phyloP scores from a whole-genome alignment of 805 yeast species.

The Millerago galiae region DNA sequence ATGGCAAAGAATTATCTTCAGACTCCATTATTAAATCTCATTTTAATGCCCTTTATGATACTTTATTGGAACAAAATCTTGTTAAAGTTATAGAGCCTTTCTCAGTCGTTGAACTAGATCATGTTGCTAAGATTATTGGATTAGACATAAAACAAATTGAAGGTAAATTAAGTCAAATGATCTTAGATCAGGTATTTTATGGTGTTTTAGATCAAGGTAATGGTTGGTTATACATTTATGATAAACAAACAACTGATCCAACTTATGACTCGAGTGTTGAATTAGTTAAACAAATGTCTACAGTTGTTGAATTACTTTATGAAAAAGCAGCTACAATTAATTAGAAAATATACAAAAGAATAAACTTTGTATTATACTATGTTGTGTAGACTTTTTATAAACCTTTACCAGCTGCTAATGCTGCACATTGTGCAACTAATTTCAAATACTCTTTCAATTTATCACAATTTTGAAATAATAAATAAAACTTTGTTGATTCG shows the following conservation, averaged over 20 bases:
- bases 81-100: slow-evolving; percentile 94
- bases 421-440: slow-evolving; percentile 50
- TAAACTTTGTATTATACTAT: not conserved
- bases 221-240: slow-evolving; percentile 92
- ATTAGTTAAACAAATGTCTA: slow-evolving; percentile 78
- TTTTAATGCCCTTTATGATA: slow-evolving; percentile 88
- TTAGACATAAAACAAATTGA: slow-evolving; percentile 84
- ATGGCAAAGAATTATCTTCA: slow-evolving; percentile 67
- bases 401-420: slow-evolving; percentile 44
- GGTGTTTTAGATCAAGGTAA: slow-evolving; percentile 98
- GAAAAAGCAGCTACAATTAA: slow-evolving; percentile 88
- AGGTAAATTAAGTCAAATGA: slow-evolving; percentile 93
- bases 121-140: slow-evolving; percentile 82
- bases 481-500: slow-evolving; percentile 54
- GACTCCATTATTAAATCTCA: slow-evolving; percentile 89
- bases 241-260: slow-evolving; percentile 81
- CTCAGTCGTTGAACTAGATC: slow-evolving; percentile 89
- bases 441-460: slow-evolving; percentile 45
- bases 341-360: slow-evolving; percentile 24
- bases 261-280: slow-evolving; percentile 85
- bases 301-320: slow-evolving; percentile 82
- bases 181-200: slow-evolving; percentile 86
- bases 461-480: slow-evolving; percentile 53
- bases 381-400: slow-evolving; percentile 2
- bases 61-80: slow-evolving; percentile 85